phyloP scores from a whole-genome alignment of 2,329 filamentous ascomycete species.

The Chrysoporthe deuterocubensis region DNA sequence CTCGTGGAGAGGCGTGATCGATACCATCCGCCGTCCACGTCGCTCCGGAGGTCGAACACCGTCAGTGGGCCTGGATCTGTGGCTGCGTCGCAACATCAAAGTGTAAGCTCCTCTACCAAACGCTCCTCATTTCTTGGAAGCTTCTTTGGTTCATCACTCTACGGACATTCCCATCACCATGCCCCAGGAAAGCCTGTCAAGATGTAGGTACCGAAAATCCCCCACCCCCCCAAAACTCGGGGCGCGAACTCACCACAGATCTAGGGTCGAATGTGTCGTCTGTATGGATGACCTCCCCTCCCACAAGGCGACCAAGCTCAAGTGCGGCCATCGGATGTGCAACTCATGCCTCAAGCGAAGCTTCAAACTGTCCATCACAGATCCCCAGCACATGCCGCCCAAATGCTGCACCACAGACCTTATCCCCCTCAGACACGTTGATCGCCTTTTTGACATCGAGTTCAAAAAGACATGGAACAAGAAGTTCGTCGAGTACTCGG shows the following conservation, averaged over 20 bases:
- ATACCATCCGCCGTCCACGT: slow-evolving; percentile 33
- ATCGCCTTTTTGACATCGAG: slow-evolving; percentile 70
- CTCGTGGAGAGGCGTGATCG: slow-evolving; percentile 35
- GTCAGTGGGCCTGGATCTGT: slow-evolving; percentile 40
- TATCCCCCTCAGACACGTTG: slow-evolving; percentile 77
- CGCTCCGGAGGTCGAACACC: slow-evolving; percentile 39
- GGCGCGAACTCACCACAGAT: slow-evolving; percentile 26
- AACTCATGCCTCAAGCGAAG: slow-evolving; percentile 72
- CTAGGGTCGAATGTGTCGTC: slow-evolving; percentile 71
- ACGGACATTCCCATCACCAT: slow-evolving; percentile 28
- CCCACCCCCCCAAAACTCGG: background rate
- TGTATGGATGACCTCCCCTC: slow-evolving; percentile 72
- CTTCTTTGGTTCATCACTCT: slow-evolving; percentile 37
- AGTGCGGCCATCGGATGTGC: slow-evolving; percentile 84
- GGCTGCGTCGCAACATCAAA: slow-evolving; percentile 39
- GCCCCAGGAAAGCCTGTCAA: slow-evolving; percentile 32
- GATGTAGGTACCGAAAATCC: slow-evolving; percentile 31
- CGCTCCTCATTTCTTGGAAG: slow-evolving; percentile 42
- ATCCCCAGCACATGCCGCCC: slow-evolving; percentile 83
- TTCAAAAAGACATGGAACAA: slow-evolving; percentile 83
- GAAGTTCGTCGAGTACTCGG: slow-evolving; percentile 77
- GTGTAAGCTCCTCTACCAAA: slow-evolving; percentile 42
- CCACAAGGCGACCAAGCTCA: slow-evolving; percentile 69
- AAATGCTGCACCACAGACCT: slow-evolving; percentile 75
- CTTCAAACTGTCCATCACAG: slow-evolving; percentile 76